phyloP scores from a whole-genome alignment of 2,329 filamentous ascomycete species.

The Penicillium brevicompactum region DNA sequence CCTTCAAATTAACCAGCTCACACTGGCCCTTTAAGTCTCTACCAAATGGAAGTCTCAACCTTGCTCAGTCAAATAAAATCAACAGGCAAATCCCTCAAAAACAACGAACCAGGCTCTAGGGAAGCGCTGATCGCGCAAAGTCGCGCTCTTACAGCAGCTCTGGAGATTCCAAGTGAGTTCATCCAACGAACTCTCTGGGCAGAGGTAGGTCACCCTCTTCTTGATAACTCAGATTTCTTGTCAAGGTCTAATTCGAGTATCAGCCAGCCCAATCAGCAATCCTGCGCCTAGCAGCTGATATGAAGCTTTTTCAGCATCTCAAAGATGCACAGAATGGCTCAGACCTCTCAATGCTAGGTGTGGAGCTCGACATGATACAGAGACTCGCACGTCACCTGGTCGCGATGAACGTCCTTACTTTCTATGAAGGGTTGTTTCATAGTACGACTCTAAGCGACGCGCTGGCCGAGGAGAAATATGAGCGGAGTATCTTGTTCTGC shows the following conservation, averaged over 20 bases:
- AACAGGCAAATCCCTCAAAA: conserved; percentile 2
- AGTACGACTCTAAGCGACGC: conserved; percentile 35
- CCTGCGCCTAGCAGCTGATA: conserved; percentile 39
- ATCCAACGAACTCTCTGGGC: conserved; percentile 42
- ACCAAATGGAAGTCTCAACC: no score
- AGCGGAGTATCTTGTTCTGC: conserved; percentile 40
- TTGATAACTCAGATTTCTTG: neutral
- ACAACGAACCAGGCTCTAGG: conserved; percentile 34
- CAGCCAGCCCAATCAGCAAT: conserved; percentile 38
- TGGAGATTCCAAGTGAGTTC: conserved; percentile 43
- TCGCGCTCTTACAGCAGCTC: conserved; percentile 35
- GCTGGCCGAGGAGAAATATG: conserved; percentile 38
- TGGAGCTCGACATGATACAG: conserved; percentile 30
- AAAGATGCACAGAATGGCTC: conserved; percentile 17
- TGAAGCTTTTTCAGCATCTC: conserved; percentile 39
- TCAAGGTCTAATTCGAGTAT: neutral
- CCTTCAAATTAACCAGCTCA: no score
- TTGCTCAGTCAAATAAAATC: no score
- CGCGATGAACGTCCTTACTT: conserved; percentile 37
- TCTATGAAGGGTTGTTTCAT: conserved; percentile 26
- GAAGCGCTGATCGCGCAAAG: conserved; percentile 42
- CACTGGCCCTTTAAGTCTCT: no score
- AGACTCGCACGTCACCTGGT: conserved; percentile 37
- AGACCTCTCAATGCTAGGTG: conserved; percentile 10
- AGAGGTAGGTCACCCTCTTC: conserved; percentile 31